phyloP scores from a whole-genome alignment of 176 grass and related monocot genomes.

The Tuctoria greenei region DNA sequence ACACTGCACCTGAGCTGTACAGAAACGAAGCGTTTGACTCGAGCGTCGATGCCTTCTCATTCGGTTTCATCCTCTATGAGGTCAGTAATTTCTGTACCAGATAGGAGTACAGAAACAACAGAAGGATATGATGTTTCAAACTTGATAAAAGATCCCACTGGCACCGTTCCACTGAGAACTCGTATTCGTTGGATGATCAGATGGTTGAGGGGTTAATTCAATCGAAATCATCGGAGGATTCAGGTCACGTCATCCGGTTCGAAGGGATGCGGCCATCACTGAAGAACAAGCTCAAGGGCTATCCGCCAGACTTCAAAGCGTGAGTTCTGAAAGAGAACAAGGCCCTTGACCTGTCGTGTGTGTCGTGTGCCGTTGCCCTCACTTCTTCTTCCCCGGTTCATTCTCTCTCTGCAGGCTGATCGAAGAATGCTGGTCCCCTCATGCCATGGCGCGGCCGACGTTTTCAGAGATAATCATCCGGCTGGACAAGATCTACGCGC shows the following conservation, averaged over 20 bases:
- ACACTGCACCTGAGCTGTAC: slow-evolving; percentile 80
- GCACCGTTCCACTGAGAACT: not conserved
- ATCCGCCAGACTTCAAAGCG: slow-evolving; percentile 84
- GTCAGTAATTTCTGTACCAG: slow-evolving; percentile 27
- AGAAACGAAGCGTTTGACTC: slow-evolving; percentile 69
- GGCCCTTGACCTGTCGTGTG: no score
- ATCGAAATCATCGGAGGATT: slow-evolving; percentile 56
- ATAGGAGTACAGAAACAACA: not conserved
- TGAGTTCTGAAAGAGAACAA: slow-evolving; percentile 44
- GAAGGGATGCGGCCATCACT: slow-evolving; percentile 69
- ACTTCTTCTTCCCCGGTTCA: not conserved
- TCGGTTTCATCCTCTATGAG: slow-evolving; percentile 94
- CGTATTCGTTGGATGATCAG: slow-evolving; percentile 22
- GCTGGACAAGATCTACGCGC: slow-evolving; percentile 73
- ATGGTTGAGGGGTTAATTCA: slow-evolving; percentile 77
- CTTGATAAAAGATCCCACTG: not conserved
- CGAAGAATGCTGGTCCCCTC: slow-evolving; percentile 85
- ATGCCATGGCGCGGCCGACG: slow-evolving; percentile 54
- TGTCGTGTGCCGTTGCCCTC: no score
- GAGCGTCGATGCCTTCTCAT: slow-evolving; percentile 79
- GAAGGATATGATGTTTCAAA: not conserved
- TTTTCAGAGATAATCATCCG: slow-evolving; percentile 96
- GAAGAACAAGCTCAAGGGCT: slow-evolving; percentile 74
- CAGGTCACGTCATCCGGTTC: slow-evolving; percentile 43
- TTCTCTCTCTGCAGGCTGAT: slow-evolving; percentile 56